Conservation (phyloP, 139 green algal species). For the Chlamydomonas sp. region DNA sequence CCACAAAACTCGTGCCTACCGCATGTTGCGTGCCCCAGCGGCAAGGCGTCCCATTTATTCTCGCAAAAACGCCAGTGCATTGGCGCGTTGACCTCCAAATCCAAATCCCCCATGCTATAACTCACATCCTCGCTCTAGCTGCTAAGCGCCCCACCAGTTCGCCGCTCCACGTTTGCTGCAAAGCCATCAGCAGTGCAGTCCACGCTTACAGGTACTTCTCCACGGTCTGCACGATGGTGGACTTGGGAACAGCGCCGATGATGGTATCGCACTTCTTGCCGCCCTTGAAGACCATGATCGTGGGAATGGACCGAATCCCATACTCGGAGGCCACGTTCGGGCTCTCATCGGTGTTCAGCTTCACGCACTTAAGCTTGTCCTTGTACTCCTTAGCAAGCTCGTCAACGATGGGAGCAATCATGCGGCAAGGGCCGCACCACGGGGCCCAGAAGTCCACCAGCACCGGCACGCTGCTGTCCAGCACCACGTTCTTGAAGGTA, state of each 20-base stretch:
- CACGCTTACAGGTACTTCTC: constrained; percentile 87
- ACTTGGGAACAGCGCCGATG: constrained; percentile 97
- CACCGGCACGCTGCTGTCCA: constrained; percentile 87
- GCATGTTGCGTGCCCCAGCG: no score
- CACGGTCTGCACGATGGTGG: constrained; percentile 87
- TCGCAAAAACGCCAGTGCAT: no score
- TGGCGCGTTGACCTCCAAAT: no score
- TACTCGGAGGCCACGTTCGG: constrained; percentile 94
- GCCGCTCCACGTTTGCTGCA: background rate
- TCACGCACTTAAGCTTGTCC: constrained; percentile 75
- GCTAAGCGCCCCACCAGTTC: no score
- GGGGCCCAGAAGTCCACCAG: constrained; percentile 95
- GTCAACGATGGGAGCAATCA: constrained; percentile 94
- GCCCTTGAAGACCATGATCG: constrained; percentile 97
- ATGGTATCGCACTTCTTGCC: constrained; percentile 98
- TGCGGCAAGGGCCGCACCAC: constrained; percentile 95
- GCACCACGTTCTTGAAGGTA: constrained; percentile 88
- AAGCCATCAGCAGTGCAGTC: background rate
- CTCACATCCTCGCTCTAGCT: background rate
- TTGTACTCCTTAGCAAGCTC: constrained; percentile 86
- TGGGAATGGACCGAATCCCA: constrained; percentile 96
- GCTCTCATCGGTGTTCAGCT: constrained; percentile 98
- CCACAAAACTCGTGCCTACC: no score
- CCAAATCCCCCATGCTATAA: no score
- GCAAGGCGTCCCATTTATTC: no score